Base-by-base conservation (phyloP, 306 rosid genomes). In the Parietaria judaica region DNA sequence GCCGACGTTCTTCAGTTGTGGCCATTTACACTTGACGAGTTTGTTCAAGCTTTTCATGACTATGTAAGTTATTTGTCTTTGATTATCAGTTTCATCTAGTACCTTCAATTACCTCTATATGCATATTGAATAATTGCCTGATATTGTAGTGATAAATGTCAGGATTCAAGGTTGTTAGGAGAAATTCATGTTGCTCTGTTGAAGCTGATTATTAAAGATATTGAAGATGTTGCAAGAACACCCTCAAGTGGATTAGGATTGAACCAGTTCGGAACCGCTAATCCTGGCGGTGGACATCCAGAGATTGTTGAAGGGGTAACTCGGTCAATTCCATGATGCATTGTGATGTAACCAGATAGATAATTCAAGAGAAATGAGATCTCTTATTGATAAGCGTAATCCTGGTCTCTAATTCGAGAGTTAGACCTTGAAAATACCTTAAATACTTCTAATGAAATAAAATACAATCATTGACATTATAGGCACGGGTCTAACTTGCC, bases 191-290 rank as follows among this genome's bases (percentile, higher is more conserved):
- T 88, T 75, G 76, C 94, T 66, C 84, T 92, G 73, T 79, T 92
- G 61, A 84, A 80, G 79, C 79, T 86, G 77, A 76, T 86, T 68
- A 83, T 94, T 70, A 94, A 94, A 79, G 99, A 94, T 73, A 88
- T 94, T 51, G 99, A 88, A 79, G 97, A 94, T 84, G 99, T 94
- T 79, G 95, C 99, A 51, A 84, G 99, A 77, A 88, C 95, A 58
- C 99, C 97, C 54, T 81, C 87, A 66, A 66, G 83, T 55, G 99
- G 96, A 66, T 69, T 92, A 57, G 97, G 96, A 64, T 31, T 75
- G 60, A 88, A 79, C 76, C 99, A 92, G 72, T 88, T 84, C 64
- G 95, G 95, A 65, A 86, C 86, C 70, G 95, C 95, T 71, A 84
- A 88, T 75, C 86, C 94, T 67, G 96, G 94, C 54, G 99, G 95